These are phyloP conservation scores for Phytopythium sindhum DNA, from an alignment of 352 stramenopile genomes.

Conservation along the genomic window DNA sequence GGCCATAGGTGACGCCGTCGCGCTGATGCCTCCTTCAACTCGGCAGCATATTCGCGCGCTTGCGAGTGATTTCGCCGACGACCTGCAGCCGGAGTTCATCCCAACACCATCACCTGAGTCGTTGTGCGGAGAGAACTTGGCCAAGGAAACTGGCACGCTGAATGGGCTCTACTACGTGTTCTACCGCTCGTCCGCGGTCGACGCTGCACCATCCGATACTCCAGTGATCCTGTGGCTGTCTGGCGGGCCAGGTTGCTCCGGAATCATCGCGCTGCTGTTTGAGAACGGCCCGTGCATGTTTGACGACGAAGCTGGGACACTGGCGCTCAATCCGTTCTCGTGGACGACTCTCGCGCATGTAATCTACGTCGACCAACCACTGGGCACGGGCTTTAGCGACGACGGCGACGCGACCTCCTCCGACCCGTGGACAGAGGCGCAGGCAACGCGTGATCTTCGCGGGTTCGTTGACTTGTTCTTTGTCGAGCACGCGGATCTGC, in stretches of 20 bases:
- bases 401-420: conserved; percentile 6
- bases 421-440: conserved; percentile 40
- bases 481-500: conserved; percentile 29
- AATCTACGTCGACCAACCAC: conserved; percentile 96
- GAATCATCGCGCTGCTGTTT: conserved; percentile 89
- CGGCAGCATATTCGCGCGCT: conserved; percentile 13
- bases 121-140: conserved; percentile 63
- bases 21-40: neutral
- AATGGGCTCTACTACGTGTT: conserved; percentile 75
- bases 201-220: conserved; percentile 1
- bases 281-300: conserved; percentile 96
- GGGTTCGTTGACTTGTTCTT: conserved; percentile 62
- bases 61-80: conserved; percentile 22
- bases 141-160: conserved; percentile 52
- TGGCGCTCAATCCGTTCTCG: conserved; percentile 87
- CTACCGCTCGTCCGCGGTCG: conserved; percentile 43
- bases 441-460: conserved; percentile 44
- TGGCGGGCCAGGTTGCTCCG: conserved; percentile 95
- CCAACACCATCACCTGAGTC: conserved; percentile 21
- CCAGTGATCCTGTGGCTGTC: conserved; percentile 97
- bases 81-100: neutral
- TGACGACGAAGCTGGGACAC: conserved; percentile 47
- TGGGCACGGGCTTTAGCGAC: conserved; percentile 65
- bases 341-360: conserved; percentile 96
- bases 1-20: neutral